phyloP scores from a whole-genome alignment of 192 early-diverging fungal genomes.

The Linnemannia elongata region DNA sequence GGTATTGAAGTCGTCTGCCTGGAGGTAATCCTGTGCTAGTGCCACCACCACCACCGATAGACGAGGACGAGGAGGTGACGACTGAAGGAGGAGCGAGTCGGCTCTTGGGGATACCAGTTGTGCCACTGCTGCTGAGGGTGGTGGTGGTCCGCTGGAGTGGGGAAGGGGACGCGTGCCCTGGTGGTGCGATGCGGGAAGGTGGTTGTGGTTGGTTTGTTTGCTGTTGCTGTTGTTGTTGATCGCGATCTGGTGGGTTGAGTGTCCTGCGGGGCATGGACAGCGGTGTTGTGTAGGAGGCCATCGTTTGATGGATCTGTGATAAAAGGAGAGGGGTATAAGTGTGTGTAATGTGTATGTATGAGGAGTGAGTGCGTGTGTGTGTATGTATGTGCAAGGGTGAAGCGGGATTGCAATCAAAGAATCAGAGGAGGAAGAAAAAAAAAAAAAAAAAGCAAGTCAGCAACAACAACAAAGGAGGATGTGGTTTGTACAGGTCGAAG shows the following conservation, averaged over 20 bases:
- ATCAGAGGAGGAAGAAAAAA: not conserved
- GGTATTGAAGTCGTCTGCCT: constrained; percentile 40
- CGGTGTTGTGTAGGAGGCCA: constrained; percentile 11
- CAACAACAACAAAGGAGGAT: too few species aligned
- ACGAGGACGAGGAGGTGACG: not conserved
- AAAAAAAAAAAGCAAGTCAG: not conserved
- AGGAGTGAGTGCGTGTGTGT: too few species aligned
- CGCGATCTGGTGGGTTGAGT: not conserved
- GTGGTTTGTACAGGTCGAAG: too few species aligned
- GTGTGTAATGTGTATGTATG: constrained; percentile 7
- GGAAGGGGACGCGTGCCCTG: not conserved
- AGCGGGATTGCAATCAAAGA: not conserved
- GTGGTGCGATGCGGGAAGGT: constrained; percentile 3
- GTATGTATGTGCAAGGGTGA: not conserved
- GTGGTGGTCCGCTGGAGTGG: not conserved
- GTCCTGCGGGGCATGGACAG: constrained; percentile 10
- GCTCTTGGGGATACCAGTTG: not conserved
- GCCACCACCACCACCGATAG: not conserved
- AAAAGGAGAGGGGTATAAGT: not conserved
- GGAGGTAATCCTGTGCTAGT: not conserved
- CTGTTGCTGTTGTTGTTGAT: constrained; percentile 4
- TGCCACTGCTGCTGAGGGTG: not conserved
- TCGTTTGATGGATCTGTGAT: not conserved
- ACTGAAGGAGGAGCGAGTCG: not conserved
- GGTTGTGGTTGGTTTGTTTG: not conserved